These are phyloP conservation scores for Patellaria atrata DNA, from an alignment of 495 filamentous ascomycete genomes.

Conservation along the genomic window DNA sequence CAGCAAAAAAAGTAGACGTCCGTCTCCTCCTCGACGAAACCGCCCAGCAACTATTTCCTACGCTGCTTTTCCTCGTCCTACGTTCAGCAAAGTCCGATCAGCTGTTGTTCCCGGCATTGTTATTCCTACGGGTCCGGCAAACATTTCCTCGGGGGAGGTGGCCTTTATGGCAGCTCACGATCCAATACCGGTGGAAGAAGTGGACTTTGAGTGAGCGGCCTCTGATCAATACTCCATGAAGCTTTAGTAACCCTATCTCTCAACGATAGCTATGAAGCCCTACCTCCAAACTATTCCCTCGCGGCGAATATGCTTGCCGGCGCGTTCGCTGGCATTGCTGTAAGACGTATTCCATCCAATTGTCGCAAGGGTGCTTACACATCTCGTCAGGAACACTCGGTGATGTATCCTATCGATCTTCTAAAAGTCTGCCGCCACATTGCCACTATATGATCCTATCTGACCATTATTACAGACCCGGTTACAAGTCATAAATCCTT, in stretches of 20 bases:
- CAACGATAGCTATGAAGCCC: slow-evolving; percentile 45
- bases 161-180: slow-evolving; percentile 26
- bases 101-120: too few species aligned
- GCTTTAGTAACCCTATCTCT: neutral
- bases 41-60: too few species aligned
- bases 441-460: slow-evolving; percentile 5
- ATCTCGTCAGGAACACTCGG: slow-evolving; percentile 55
- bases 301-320: slow-evolving; percentile 77
- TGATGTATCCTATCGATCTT: slow-evolving; percentile 97
- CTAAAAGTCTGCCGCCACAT: slow-evolving; percentile 62
- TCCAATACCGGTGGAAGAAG: slow-evolving; percentile 21
- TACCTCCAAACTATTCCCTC: slow-evolving; percentile 56
- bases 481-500: slow-evolving; percentile 90
- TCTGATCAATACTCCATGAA: neutral
- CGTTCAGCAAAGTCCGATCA: too few species aligned
- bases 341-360: slow-evolving; percentile 32
- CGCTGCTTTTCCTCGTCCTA: too few species aligned
- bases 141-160: slow-evolving; percentile 6
- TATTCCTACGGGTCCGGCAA: too few species aligned
- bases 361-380: too few species aligned
- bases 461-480: slow-evolving; percentile 73
- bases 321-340: slow-evolving; percentile 93
- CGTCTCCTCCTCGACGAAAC: too few species aligned
- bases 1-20: too few species aligned
- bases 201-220: slow-evolving; percentile 26